Percentiles rank a stretch among this genome's conserved stretches.
Conservation (phyloP, 225 moss, liverwort and hornwort species). For the Bryum argenteum region DNA sequence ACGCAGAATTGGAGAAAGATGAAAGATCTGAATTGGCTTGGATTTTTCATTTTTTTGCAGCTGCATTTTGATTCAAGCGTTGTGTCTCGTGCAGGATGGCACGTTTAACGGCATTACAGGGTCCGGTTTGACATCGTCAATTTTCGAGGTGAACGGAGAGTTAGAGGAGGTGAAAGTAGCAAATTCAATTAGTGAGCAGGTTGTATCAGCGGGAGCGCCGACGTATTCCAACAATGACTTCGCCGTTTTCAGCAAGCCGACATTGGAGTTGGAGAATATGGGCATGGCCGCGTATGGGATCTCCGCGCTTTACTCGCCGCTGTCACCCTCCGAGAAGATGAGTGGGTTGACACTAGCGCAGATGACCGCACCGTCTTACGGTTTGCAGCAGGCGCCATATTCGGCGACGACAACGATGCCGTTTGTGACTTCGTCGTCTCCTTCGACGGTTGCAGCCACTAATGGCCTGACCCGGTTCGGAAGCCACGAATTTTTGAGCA, state of each 20-base stretch:
- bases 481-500: conserved; percentile 36
- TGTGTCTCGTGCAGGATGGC: conserved; percentile 39
- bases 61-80: background rate
- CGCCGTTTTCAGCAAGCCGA: conserved; percentile 43
- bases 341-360: conserved; percentile 46
- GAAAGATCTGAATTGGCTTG: no score
- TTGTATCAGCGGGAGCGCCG: background rate
- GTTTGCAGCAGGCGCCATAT: background rate
- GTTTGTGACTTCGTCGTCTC: conserved; percentile 32
- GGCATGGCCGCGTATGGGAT: conserved; percentile 40
- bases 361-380: conserved; percentile 38
- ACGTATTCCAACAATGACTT: conserved; percentile 46
- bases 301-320: conserved; percentile 42
- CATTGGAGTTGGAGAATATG: conserved; percentile 53
- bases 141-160: conserved; percentile 43
- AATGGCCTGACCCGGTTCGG: conserved; percentile 50
- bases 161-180: conserved; percentile 40
- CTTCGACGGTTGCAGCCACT: conserved; percentile 27
- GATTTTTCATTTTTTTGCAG: background rate
- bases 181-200: conserved; percentile 29
- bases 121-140: conserved; percentile 42
- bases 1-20: no score
- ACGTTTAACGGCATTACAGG: conserved; percentile 62
- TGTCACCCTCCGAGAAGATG: conserved; percentile 53
- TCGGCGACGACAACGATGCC: conserved; percentile 13